Evolutionary conservation across 192 early-diverging fungal species (phyloP).

Genomic region (Gorgonomyces haynaldii): DNA sequence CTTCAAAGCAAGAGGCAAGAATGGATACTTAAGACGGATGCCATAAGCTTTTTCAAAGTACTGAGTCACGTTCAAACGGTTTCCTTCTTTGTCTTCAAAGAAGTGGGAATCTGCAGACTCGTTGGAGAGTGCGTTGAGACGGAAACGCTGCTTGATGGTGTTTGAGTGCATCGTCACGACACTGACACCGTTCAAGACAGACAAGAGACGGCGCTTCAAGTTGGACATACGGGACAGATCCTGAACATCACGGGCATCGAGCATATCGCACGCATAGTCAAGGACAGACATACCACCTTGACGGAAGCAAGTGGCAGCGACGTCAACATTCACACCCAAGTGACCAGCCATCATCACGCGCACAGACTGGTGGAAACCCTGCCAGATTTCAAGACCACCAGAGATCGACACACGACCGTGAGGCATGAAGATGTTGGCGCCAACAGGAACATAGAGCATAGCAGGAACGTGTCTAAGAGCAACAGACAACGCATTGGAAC

Average conservation of each 20-base stretch:
- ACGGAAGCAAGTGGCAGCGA: slow-evolving; percentile 25
- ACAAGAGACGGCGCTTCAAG: background rate
- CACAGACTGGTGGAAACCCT: slow-evolving; percentile 29
- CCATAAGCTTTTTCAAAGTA: slow-evolving; percentile 55
- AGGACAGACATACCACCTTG: slow-evolving; percentile 30
- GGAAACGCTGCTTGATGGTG: slow-evolving; percentile 14
- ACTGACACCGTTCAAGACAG: slow-evolving; percentile 14
- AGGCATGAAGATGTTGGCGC: slow-evolving; percentile 22
- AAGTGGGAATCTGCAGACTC: slow-evolving; percentile 9
- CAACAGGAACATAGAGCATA: slow-evolving; percentile 16
- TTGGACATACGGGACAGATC: slow-evolving; percentile 7
- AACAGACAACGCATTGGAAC: slow-evolving; percentile 10
- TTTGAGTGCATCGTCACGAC: slow-evolving; percentile 18
- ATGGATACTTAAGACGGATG: slow-evolving; percentile 50
- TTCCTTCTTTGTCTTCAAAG: slow-evolving; percentile 13
- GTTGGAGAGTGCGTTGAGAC: slow-evolving; percentile 8
- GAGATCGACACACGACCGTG: slow-evolving; percentile 12
- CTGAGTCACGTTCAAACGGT: slow-evolving; percentile 7
- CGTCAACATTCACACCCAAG: slow-evolving; percentile 27
- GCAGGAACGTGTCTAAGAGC: slow-evolving; percentile 22
- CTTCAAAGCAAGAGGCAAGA: slow-evolving; percentile 55
- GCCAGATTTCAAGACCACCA: slow-evolving; percentile 29
- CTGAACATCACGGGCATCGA: slow-evolving; percentile 24
- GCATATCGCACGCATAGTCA: slow-evolving; percentile 39
- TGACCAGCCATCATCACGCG: slow-evolving; percentile 31